Evolutionary conservation across 345 rosid species (phyloP), one percentile per base, ranked within the genome.

Genomic region (Dovyalis caffra): DNA sequence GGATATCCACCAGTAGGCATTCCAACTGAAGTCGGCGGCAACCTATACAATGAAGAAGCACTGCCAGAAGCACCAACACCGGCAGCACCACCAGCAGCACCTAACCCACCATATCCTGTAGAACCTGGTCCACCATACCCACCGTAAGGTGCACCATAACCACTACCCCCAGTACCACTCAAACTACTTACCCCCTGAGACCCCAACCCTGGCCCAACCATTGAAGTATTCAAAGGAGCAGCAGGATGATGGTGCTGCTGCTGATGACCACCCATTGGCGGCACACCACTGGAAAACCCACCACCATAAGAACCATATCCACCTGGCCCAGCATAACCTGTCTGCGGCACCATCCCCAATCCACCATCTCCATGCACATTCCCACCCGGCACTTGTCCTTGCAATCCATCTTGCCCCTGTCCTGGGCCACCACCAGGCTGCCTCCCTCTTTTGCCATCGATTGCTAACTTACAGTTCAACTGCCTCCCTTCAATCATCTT

Each of bases 401-500:
- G 47, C 47, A 40, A 40, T 40, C 47, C 47, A 12, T 40, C 47
- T 40, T 40, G 47, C 47, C 47, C 47, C 3, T 4, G 47, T 40
- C 78, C 87, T 45, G 15, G 28, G 45, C 70, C 37, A 34, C 79
- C 49, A 33, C 73, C 83, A 23, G 74, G 87, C 83, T 92, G 91
- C 47, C 47, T 40, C 47, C 47, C 47, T 40, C 47, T 40, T 40
- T 40, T 40, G 1, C 96, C 96, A 28, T 93, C 96, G n/a, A 80
- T 88, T 21, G 98, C 98, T 68, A 91, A 61, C 57, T 89, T 87
- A 73, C 98, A 93, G 35, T 84, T 87, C 83, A 93, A 35, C 66
- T 90, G 89, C 76, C 81, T 87, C 0, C 98, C 98, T 29, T 93
- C 98, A 64, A 93, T 76, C 37, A 74, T 84, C 85, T 93, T 93